Conservation (phyloP, 192 early-diverging fungal species). For the Diversispora eburnea region DNA sequence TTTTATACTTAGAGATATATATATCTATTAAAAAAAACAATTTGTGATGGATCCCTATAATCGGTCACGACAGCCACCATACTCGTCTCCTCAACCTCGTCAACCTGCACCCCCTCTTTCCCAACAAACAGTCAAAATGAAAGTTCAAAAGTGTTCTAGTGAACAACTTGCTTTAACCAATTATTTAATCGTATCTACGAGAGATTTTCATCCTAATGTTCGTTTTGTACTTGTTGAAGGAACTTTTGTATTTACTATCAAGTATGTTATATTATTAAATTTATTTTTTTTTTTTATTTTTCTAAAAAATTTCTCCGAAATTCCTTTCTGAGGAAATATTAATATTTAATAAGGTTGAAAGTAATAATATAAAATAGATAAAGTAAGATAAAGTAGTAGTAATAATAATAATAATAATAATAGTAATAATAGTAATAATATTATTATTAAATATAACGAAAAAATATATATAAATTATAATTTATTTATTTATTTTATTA, state of each 20-base stretch:
- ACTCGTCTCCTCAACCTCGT: not conserved
- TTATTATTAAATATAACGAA: no score
- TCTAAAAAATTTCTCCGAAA: not conserved
- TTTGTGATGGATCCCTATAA: not conserved
- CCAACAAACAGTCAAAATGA: constrained; percentile 14
- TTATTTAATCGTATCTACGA: constrained; percentile 66
- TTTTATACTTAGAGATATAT: no score
- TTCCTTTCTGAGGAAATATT: not conserved
- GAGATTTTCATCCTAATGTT: constrained; percentile 65
- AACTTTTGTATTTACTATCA: constrained; percentile 77
- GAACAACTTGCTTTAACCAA: constrained; percentile 62
- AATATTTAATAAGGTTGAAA: no score
- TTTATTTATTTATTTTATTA: no score
- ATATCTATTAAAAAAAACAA: not conserved
- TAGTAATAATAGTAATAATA: no score
- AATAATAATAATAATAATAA: no score
- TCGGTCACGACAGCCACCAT: not conserved
- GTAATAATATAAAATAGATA: no score
- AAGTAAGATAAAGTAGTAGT: no score
- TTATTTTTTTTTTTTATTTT: constrained; percentile 3
- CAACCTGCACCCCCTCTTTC: not conserved
- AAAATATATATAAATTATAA: no score
- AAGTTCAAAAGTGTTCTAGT: constrained; percentile 47
- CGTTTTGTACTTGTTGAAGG: constrained; percentile 77
- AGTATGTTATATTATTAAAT: constrained; percentile 38